Base-by-base conservation (phyloP, 176 grass and related monocot genomes). In the Ampelocalamus luodianensis region DNA sequence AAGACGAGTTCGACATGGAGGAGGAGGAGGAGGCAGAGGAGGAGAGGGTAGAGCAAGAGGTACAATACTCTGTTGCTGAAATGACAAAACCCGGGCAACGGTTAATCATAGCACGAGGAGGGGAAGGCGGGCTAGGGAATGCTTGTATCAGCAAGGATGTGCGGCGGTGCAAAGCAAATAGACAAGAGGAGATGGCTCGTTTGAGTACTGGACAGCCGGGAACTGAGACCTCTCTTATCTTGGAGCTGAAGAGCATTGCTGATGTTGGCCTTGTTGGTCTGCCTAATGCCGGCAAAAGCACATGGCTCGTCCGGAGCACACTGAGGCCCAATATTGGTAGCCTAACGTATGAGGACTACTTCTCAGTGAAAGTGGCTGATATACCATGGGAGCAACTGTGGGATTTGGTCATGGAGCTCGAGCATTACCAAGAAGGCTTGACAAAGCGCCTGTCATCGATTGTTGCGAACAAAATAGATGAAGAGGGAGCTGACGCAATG, bases 341-440 rank as follows among this genome's bases (percentile, higher is more conserved):
- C 32, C 32, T 34, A 34, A 34, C 32, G 1, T 34, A 34, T 3
- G 32, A 34, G 51, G 92, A 94, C 71, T 89, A 83, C 81, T 92
- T 94, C 78, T 89, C 88, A 17, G 90, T 92, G 27, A 94, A 94
- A 86, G 90, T 97, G 64, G 94, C 94, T 24, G 94, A 94, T 81
- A 94, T 97, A 64, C 90, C 94, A 46, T 93, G 91, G 94, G 90
- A 97, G 81, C 94, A 97, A 54, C 83, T 97, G 18, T 97, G 16
- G 7, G 94, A 89, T 89, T 64, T 97, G 45, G 86, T 91, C 22
- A 6, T 82, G 78, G 94, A 97, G 62, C 82, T 97, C 50, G 55
- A 97, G 55, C 49, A 88, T 88, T 89, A 97, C 72, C 86, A 94
- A 76, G 83, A 92, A 77, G 92, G 92, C 15, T 80, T 97, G 92